Conservation (phyloP, 2,329 filamentous ascomycete genomes). For the Metarhizium humberi region DNA sequence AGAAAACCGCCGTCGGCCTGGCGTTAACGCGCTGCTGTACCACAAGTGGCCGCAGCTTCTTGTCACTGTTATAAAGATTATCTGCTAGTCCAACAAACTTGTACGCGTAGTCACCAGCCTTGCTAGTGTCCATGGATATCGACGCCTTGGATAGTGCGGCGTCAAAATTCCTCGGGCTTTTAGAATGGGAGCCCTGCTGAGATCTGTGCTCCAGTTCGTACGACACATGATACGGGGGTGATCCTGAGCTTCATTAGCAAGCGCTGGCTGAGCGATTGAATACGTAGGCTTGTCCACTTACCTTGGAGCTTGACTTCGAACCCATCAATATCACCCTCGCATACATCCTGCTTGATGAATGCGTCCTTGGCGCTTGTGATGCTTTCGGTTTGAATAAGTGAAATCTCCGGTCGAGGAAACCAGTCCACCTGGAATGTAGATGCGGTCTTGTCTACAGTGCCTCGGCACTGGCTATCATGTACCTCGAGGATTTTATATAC, state of each 20-base stretch:
- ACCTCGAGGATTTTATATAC: slow-evolving; percentile 74
- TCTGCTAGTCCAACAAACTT: slow-evolving; percentile 76
- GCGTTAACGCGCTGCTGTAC: slow-evolving; percentile 79
- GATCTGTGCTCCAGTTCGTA: slow-evolving; percentile 73
- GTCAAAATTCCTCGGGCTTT: slow-evolving; percentile 64
- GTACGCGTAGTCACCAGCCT: slow-evolving; percentile 78
- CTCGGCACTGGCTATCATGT: slow-evolving; percentile 71
- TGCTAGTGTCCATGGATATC: slow-evolving; percentile 76
- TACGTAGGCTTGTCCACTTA: slow-evolving; percentile 26
- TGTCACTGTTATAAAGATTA: slow-evolving; percentile 71
- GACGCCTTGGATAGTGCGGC: slow-evolving; percentile 67
- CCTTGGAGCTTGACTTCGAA: slow-evolving; percentile 75
- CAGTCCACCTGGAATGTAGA: slow-evolving; percentile 73
- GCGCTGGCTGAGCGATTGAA: neutral
- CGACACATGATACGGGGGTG: slow-evolving; percentile 71
- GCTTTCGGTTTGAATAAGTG: slow-evolving; percentile 54
- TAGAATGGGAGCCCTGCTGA: slow-evolving; percentile 52
- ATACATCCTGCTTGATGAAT: slow-evolving; percentile 72
- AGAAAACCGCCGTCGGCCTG: slow-evolving; percentile 72
- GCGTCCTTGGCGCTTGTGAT: slow-evolving; percentile 41
- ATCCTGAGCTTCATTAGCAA: slow-evolving; percentile 40
- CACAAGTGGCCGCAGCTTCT: slow-evolving; percentile 54
- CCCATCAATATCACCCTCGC: slow-evolving; percentile 87
- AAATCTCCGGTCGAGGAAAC: slow-evolving; percentile 71
- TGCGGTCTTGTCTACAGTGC: slow-evolving; percentile 64